Evolutionary conservation across 495 filamentous ascomycete genomes (phyloP), one percentile per base, ranked within the genome.

Genomic region (Neurospora sp.): DNA sequence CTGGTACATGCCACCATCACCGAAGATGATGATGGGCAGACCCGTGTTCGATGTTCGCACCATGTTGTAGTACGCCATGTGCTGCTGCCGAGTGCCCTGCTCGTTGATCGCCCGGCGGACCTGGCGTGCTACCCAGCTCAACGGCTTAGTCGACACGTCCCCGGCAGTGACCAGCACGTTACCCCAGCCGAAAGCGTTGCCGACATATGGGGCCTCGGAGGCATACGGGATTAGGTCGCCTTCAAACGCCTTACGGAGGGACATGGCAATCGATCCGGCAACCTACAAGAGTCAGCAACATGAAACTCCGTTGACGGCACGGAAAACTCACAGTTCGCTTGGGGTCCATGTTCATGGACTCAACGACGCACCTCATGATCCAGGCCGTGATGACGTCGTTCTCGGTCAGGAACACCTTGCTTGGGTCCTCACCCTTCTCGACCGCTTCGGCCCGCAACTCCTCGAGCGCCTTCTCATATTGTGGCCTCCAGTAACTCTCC

Each of bases 51-150:
- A 74, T 6, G 68, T 71, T 0, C 77, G 74, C 40, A 78, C 75
- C 70, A 79, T 76, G 20, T 73, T 74, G 35, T 79, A 77, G 69
- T 80, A 79, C 14, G 84, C 83, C 70, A 84, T 81, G 40, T 83
- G 79, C 70, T 86, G 84, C n/a, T 75, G 79, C 16, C 76, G 76
- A 12, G 84, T 84, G 35, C 84, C 83, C 41, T 84, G 84, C 68
- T 83, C 80, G 70, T 80, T 81, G 73, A 86, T 84, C 11, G 81
- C 78, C 1, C 76, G 74, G 6, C 84, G 79, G 10, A 85, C 74
- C 46, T 79, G 73, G 18, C 75, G 73, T 16, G 84, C 84, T 0
- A 82, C 73, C 74, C 76, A 80, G 74, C 81, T 83, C 4, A 85
- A 72, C n/a, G 84, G 84, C 73, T 83, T 83, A 31, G 72, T 68